Conservation (phyloP, 495 filamentous ascomycete species). For the Pyrenula aspistea region DNA sequence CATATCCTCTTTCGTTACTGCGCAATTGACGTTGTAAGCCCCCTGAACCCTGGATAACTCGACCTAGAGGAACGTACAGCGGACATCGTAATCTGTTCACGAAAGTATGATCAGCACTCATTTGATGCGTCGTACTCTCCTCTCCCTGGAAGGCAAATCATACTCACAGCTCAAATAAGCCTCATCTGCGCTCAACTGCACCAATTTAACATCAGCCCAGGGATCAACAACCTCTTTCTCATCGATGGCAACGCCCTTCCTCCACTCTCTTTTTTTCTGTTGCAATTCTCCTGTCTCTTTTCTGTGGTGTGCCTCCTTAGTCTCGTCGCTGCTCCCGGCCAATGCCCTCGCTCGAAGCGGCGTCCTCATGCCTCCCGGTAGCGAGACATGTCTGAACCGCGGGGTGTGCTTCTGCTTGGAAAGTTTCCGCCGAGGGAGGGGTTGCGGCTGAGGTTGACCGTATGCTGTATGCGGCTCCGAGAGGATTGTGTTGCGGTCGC, state of each 20-base stretch:
- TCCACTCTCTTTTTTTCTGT: no score
- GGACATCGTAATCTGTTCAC: slow-evolving; percentile 53
- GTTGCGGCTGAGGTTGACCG: not conserved
- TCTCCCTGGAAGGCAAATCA: no score
- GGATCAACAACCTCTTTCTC: not conserved
- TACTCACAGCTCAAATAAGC: slow-evolving; percentile 60
- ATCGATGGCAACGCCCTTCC: no score
- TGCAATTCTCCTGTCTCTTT: no score
- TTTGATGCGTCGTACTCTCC: no score
- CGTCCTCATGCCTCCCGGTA: not conserved
- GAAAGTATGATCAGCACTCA: slow-evolving; percentile 1
- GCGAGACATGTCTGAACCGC: not conserved
- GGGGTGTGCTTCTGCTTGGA: no score
- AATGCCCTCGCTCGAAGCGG: not conserved
- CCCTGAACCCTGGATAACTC: slow-evolving; percentile 1
- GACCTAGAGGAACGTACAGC: slow-evolving; percentile 37
- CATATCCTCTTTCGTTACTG: slow-evolving; percentile 77
- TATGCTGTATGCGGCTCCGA: not conserved
- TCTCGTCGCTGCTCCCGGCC: not conserved
- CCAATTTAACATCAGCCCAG: slow-evolving; percentile 2
- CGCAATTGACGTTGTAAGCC: slow-evolving; percentile 5
- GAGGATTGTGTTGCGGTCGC: not conserved
- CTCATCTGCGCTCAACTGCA: slow-evolving; percentile 55
- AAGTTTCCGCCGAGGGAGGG: not conserved
- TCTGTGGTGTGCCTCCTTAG: no score